Evolutionary conservation across 352 stramenopile species (phyloP).

Genomic region (Pythium vanterpoolii): DNA sequence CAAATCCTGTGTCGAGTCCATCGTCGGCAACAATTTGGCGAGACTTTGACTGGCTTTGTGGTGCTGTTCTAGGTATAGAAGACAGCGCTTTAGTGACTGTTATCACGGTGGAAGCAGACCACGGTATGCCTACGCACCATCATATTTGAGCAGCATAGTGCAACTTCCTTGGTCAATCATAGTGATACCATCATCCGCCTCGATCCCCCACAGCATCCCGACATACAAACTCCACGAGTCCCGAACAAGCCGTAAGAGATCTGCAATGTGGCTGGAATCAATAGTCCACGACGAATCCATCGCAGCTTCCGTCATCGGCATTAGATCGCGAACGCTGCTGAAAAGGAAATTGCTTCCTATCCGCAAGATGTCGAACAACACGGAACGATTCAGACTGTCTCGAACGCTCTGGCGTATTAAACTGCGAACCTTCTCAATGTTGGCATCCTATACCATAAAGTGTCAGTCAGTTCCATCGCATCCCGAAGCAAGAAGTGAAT

Average conservation of each 20-base stretch:
- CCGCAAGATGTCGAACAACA: slow-evolving; percentile 6
- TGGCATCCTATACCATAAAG: background rate
- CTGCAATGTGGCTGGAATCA: background rate
- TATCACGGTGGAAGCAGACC: background rate
- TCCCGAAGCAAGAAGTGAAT: background rate
- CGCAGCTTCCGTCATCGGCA: background rate
- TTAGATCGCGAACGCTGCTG: background rate
- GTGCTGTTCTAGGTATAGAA: background rate
- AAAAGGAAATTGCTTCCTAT: slow-evolving; percentile 14
- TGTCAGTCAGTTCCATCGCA: background rate
- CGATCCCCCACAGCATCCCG: slow-evolving; percentile 7
- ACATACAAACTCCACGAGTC: slow-evolving; percentile 6
- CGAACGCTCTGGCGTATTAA: slow-evolving; percentile 2
- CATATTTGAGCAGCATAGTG: slow-evolving; percentile 8
- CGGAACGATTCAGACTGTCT: background rate
- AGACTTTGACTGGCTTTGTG: background rate
- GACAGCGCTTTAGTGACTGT: background rate
- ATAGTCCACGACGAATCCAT: background rate
- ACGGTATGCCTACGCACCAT: background rate
- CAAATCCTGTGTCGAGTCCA: background rate
- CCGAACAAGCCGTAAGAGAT: background rate
- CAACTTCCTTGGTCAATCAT: background rate
- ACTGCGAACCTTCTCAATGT: background rate
- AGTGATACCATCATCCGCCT: slow-evolving; percentile 1
- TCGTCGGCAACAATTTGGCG: background rate